phyloP scores from a whole-genome alignment of 371 early-diverging fungal genomes.

The Mucor circinelloides region DNA sequence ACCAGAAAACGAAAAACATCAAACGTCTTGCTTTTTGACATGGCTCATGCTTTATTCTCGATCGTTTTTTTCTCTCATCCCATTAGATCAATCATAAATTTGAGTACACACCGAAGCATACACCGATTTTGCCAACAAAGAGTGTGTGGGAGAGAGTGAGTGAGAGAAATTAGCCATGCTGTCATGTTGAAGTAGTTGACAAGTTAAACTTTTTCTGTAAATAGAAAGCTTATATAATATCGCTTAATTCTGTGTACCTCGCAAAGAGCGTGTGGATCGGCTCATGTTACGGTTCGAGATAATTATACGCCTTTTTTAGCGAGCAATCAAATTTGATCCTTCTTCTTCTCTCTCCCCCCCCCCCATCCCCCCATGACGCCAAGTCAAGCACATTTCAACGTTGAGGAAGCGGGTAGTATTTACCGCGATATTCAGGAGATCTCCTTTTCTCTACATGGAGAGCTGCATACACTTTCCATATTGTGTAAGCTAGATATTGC shows the following conservation, averaged over 20 bases:
- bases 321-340: background rate
- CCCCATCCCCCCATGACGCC: background rate
- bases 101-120: background rate
- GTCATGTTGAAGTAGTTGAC: background rate
- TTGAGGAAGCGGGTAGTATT: slow-evolving; percentile 1
- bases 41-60: background rate
- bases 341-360: background rate
- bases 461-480: background rate
- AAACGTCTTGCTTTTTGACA: background rate
- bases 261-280: background rate
- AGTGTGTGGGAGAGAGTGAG: no score
- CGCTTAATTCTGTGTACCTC: background rate
- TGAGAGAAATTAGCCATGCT: background rate
- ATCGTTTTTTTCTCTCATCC: background rate
- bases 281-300: background rate
- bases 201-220: background rate
- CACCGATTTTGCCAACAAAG: background rate
- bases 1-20: background rate
- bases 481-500: background rate
- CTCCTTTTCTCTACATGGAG: background rate
- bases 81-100: no score
- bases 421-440: slow-evolving; percentile 7
- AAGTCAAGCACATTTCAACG: background rate
- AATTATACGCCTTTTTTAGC: background rate
- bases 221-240: background rate